These are phyloP conservation scores for Suillus variegatus DNA, from an alignment of 768 basidiomycete species.

Conservation along the genomic window DNA sequence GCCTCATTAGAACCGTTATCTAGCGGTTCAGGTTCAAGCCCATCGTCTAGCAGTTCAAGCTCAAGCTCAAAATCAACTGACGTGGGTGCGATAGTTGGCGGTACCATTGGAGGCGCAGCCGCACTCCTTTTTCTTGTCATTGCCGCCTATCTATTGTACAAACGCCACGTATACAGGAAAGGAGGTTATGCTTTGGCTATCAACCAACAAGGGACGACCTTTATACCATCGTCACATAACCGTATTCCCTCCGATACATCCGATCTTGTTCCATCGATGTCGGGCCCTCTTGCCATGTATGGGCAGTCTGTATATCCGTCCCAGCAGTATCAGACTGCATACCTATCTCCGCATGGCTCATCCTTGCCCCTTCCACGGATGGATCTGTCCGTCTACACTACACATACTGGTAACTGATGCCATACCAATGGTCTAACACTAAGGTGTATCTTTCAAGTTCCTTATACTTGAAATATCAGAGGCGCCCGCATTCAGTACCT, in stretches of 20 bases:
- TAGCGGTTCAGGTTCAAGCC: constrained; percentile 7
- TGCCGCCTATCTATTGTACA: constrained; percentile 20
- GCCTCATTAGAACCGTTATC: not conserved
- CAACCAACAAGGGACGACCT: not conserved
- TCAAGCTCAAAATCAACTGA: constrained; percentile 8
- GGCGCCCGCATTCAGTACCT: not conserved
- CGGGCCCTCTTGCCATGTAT: not conserved
- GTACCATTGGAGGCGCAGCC: constrained; percentile 20
- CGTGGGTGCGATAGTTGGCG: constrained; percentile 26
- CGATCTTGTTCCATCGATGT: not conserved
- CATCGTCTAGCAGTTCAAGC: constrained; percentile 7
- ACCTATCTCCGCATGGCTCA: not conserved
- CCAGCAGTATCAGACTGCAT: not conserved
- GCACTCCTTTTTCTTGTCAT: constrained; percentile 17
- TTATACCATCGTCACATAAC: constrained; percentile 9
- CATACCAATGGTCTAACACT: constrained; percentile 23
- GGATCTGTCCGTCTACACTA: constrained; percentile 16
- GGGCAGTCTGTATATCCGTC: not conserved
- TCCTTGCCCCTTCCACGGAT: constrained; percentile 13
- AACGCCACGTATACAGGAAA: constrained; percentile 5
- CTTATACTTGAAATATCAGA: not conserved
- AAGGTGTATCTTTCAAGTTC: not conserved
- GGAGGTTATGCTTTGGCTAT: not conserved
- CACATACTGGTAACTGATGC: constrained; percentile 3
- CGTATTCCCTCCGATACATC: constrained; percentile 16